These are phyloP conservation scores for Zancudomyces culisetae DNA, from an alignment of 371 early-diverging fungal genomes.

Conservation along the genomic window DNA sequence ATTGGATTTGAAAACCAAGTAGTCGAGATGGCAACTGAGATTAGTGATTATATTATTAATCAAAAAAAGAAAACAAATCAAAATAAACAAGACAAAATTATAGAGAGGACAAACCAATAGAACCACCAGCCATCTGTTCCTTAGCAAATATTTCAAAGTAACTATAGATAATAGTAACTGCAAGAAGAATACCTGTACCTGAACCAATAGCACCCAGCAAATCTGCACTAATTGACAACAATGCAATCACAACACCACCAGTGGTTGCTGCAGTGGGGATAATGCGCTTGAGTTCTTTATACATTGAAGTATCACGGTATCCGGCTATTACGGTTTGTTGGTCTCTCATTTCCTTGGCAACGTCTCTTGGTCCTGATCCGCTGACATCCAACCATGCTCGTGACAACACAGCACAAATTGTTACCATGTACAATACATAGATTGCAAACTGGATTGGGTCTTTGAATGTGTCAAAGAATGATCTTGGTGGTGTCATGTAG, in stretches of 20 bases:
- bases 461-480: conserved; percentile 53
- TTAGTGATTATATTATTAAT: conserved; percentile 4
- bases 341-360: conserved; percentile 92
- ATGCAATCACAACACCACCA: conserved; percentile 93
- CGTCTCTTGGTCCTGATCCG: conserved; percentile 91
- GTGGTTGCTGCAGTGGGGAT: conserved; percentile 92
- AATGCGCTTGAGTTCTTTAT: conserved; percentile 95
- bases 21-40: conserved; percentile 9
- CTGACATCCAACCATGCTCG: conserved; percentile 98
- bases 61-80: background rate
- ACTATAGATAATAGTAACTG: conserved; percentile 98
- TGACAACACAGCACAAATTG: conserved; percentile 89
- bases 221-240: conserved; percentile 88
- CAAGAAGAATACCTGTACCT: conserved; percentile 97
- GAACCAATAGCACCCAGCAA: conserved; percentile 92
- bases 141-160: conserved; percentile 97
- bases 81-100: background rate
- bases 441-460: conserved; percentile 93
- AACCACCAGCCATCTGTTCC: conserved; percentile 69
- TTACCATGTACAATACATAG: conserved; percentile 82
- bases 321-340: conserved; percentile 96
- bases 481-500: conserved; percentile 93
- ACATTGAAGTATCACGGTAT: conserved; percentile 87
- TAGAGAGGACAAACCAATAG: conserved; percentile 4
- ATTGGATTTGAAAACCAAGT: conserved; percentile 13